Evolutionary conservation across 352 stramenopile species (phyloP).

Genomic region (Globisporangium lucens): DNA sequence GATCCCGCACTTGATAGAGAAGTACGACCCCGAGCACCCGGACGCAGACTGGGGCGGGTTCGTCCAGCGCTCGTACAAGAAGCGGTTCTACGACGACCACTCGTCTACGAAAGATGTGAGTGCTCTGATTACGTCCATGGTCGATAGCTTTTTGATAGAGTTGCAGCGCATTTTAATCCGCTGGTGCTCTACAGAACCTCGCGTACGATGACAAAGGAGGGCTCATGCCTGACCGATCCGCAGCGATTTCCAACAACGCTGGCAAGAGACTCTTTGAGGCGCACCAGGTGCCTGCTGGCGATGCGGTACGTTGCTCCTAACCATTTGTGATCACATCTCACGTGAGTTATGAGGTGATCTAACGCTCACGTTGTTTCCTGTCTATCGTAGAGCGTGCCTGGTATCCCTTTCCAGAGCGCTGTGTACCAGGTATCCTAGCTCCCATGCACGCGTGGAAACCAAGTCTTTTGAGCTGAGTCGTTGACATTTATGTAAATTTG

Average conservation of each 20-base stretch:
- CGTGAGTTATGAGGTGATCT: background rate
- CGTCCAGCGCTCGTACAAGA: constrained; percentile 67
- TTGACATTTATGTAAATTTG: background rate
- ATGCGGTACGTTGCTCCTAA: constrained; percentile 15
- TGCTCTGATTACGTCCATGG: background rate
- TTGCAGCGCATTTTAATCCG: background rate
- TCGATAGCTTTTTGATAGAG: background rate
- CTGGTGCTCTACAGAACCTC: constrained; percentile 32
- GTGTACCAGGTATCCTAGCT: constrained; percentile 49
- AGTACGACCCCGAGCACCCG: constrained; percentile 68
- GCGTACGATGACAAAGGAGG: constrained; percentile 51
- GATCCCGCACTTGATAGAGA: constrained; percentile 54
- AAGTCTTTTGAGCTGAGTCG: background rate
- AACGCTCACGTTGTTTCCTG: background rate
- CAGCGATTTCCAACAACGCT: constrained; percentile 16
- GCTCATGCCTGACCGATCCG: constrained; percentile 40
- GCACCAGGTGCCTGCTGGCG: constrained; percentile 32
- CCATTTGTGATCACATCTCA: background rate
- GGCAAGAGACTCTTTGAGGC: constrained; percentile 63
- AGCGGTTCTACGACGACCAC: constrained; percentile 49
- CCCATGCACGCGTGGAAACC: background rate
- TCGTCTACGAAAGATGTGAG: constrained; percentile 39
- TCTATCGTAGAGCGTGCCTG: constrained; percentile 29
- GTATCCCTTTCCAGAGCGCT: constrained; percentile 58
- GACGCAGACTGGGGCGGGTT: constrained; percentile 74